Evolutionary conservation across 306 rosid genomes (phyloP).

Genomic region (Abrus pulchellus): DNA sequence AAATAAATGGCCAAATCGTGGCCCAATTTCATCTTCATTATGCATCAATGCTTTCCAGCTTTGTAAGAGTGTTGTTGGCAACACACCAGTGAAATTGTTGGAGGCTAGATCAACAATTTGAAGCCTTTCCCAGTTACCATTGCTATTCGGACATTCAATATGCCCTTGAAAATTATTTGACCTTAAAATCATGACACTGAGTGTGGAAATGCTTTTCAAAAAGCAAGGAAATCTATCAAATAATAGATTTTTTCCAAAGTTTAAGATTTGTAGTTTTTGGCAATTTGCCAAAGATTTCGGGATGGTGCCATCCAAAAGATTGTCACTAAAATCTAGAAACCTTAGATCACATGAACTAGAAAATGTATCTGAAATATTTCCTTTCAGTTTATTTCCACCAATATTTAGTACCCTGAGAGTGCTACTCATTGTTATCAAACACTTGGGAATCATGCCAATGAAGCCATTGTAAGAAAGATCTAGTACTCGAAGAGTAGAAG

Average conservation of each 20-base stretch:
- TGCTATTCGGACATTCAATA: slow-evolving; percentile 32
- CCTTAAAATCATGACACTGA: slow-evolving; percentile 27
- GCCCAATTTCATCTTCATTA: background rate
- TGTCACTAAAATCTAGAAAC: slow-evolving; percentile 48
- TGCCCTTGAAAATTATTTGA: background rate
- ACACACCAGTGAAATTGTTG: slow-evolving; percentile 47
- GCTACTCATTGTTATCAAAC: background rate
- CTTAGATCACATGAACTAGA: slow-evolving; percentile 34
- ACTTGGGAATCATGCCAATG: slow-evolving; percentile 43
- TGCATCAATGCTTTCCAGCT: slow-evolving; percentile 43
- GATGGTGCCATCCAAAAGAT: slow-evolving; percentile 41
- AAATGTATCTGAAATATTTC: slow-evolving; percentile 5
- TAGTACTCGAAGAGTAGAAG: slow-evolving; percentile 30
- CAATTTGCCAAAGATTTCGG: slow-evolving; percentile 40
- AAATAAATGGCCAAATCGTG: slow-evolving; percentile 14
- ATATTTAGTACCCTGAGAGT: slow-evolving; percentile 39
- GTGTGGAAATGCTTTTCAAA: slow-evolving; percentile 16
- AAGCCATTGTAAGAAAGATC: slow-evolving; percentile 56
- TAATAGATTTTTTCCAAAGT: slow-evolving; percentile 37
- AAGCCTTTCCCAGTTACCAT: slow-evolving; percentile 29
- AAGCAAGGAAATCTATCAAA: slow-evolving; percentile 38
- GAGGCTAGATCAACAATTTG: slow-evolving; percentile 44
- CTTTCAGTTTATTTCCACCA: slow-evolving; percentile 40
- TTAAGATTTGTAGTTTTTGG: slow-evolving; percentile 23
- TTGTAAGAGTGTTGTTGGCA: slow-evolving; percentile 4